These are phyloP conservation scores for Diaporthe helianthi DNA, from an alignment of 2,329 filamentous ascomycete species.

Conservation along the genomic window DNA sequence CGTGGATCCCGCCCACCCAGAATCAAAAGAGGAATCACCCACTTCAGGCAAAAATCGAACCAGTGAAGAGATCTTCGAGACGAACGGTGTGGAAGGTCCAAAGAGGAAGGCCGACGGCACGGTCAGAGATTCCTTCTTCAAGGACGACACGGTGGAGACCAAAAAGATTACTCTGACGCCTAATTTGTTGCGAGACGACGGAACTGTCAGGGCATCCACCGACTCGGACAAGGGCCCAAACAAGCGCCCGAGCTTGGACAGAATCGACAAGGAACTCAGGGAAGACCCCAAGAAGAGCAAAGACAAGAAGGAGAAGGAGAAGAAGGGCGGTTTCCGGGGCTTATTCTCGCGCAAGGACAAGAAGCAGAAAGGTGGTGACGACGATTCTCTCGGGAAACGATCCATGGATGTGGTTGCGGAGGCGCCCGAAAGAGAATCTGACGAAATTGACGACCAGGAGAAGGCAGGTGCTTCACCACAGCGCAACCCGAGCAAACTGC, in stretches of 20 bases:
- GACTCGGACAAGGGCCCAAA: constrained; percentile 61
- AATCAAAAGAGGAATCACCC: constrained; percentile 47
- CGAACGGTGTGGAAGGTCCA: constrained; percentile 56
- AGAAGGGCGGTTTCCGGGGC: constrained; percentile 64
- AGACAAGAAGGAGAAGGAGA: constrained; percentile 77
- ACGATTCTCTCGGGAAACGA: constrained; percentile 67
- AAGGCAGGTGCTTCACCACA: constrained; percentile 48
- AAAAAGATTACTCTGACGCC: constrained; percentile 97
- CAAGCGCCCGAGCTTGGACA: constrained; percentile 74
- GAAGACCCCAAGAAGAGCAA: constrained; percentile 74
- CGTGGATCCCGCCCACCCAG: constrained; percentile 43
- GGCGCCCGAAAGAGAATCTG: constrained; percentile 51
- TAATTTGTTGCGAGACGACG: constrained; percentile 86
- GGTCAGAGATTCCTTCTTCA: constrained; percentile 94
- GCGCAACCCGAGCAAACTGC: constrained; percentile 70
- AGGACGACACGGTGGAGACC: constrained; percentile 92
- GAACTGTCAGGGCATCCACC: constrained; percentile 57
- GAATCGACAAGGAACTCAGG: constrained; percentile 69
- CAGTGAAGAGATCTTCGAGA: constrained; percentile 73
- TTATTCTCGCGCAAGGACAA: constrained; percentile 70
- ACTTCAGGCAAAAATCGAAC: constrained; percentile 46
- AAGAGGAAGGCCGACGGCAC: constrained; percentile 83
- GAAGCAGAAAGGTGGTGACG: constrained; percentile 63
- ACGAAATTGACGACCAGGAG: constrained; percentile 40
- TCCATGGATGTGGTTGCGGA: constrained; percentile 63